Base-by-base conservation (phyloP, 805 yeast genomes). In the Spathaspora sp. region DNA sequence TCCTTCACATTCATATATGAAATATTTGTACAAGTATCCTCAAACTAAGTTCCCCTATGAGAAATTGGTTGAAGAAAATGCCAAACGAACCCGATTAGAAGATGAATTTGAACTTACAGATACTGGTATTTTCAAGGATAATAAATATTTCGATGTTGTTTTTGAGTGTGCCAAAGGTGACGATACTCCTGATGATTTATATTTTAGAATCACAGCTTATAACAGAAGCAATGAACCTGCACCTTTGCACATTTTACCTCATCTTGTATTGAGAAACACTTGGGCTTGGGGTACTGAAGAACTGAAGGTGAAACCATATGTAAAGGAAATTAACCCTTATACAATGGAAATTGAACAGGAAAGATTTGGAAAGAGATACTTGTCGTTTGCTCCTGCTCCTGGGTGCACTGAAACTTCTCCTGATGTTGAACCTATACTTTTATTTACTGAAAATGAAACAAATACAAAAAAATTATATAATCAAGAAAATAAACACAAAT, bases 1-100 rank as follows among this genome's bases (percentile, higher is more conserved):
- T 11, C 97, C 97, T 7, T 80, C 97, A 5, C 97, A 91, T 70
- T 85, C 96, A 35, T 91, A 90, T 70, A 87, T 89, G 87, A 91
- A 92, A 73, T 89, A 85, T 60, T 76, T 89, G 52, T 91, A 91
- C 79, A 92, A 92, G 74, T 91, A 91, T 65, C 97, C 97, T n/a
- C 96, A 89, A 57, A 73, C 75, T 39, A 82, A 83, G 69, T 91
- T 81, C 68, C 97, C 97, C 0, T 91, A 91, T 68, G 77, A 87
- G 62, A 77, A 89, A 60, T 73, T 91, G 63, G 79, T 86, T 38
- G 79, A 77, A 46, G 87, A 82, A 60, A 89, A 87, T 60, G 83
- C 79, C 11, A 76, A 80, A 58, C 76, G 96, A 53, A 70, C 83
- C 26, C 82, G 91, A 53, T 59, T 68, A 28, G 96, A 90, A 57